These are phyloP conservation scores for Mesembryanthemum crystallinum DNA, from an alignment of 148 eudicot species.

Conservation along the genomic window DNA sequence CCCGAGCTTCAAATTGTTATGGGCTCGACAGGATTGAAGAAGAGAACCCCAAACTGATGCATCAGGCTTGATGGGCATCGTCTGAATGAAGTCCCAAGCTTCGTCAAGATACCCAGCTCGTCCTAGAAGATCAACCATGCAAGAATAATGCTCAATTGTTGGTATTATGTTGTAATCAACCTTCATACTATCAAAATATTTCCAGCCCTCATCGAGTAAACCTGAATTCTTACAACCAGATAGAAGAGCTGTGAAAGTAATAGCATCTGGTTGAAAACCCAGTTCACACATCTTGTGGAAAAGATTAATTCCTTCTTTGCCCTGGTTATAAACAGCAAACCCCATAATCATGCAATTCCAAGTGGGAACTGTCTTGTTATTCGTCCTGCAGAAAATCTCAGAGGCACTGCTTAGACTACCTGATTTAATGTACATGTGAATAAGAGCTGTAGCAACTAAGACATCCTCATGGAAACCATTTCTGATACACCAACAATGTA, in stretches of 20 bases:
- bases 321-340: conserved; percentile 44
- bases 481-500: conserved; percentile 43
- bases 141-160: conserved; percentile 62
- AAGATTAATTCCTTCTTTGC: conserved; percentile 40
- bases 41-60: conserved; percentile 59
- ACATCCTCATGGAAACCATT: conserved; percentile 39
- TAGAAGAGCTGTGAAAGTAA: conserved; percentile 58
- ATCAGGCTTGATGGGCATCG: conserved; percentile 54
- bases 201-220: conserved; percentile 57
- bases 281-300: conserved; percentile 40
- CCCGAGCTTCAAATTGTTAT: conserved; percentile 44
- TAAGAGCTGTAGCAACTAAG: conserved; percentile 47
- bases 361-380: conserved; percentile 39
- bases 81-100: conserved; percentile 57
- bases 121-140: conserved; percentile 82
- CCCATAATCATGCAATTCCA: conserved; percentile 73
- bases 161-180: conserved; percentile 37
- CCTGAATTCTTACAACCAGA: conserved; percentile 58
- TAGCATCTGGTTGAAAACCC: conserved; percentile 47
- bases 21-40: conserved; percentile 46
- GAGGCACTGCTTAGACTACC: conserved; percentile 47
- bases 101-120: conserved; percentile 61
- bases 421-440: conserved; percentile 60
- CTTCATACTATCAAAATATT: conserved; percentile 56
- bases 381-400: conserved; percentile 34